Evolutionary conservation across 2,329 filamentous ascomycete genomes (phyloP), one percentile per base, ranked within the genome.

Genomic region (Aschersonia sp.): DNA sequence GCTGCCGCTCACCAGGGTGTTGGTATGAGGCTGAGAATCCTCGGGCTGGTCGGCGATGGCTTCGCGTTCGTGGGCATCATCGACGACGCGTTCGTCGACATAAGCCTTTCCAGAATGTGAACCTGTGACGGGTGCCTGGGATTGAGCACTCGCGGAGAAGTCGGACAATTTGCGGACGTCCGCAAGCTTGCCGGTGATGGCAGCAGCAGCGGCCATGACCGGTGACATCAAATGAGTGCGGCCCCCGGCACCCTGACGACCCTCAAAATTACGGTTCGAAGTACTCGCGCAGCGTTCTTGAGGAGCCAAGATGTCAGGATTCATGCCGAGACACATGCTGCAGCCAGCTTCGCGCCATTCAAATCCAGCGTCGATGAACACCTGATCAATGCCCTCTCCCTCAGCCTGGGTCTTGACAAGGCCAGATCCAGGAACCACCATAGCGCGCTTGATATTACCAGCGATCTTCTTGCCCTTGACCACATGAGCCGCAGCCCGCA

Each of bases 241-340:
- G 50, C 90, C 87, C 52, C 81, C 81, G 51, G 90, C 88, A 61
- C 92, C 92, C 68, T 98, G 92, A 53, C 92, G 83, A 52, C 92
- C 92, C 65, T 97, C 92, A 56, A 97, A 97, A 68, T 97, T 97
- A 58, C 92, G 85, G 71, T 97, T 97, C 52, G 87, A 94, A 45
- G 92, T 97, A 61, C 84, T 90, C 41, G 92, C 92, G 63, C 92
- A 97, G 59, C 92, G 83, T 69, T 98, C 92, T 63, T 84, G 78
- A 47, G 92, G 89, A 2, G 88, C 81, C 44, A 97, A 77, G 53
- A 98, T 97, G 64, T 98, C 92, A 0, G 92, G 90, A 72, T 98
- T 98, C 90, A 98, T 98, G 63, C 92, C 92, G 48, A 98, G 76
- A 63, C 92, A 97, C 92, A 98, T 98, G 52, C 87, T 94, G 77